phyloP scores from a whole-genome alignment of 768 basidiomycete genomes.

The Boletellus sp. region DNA sequence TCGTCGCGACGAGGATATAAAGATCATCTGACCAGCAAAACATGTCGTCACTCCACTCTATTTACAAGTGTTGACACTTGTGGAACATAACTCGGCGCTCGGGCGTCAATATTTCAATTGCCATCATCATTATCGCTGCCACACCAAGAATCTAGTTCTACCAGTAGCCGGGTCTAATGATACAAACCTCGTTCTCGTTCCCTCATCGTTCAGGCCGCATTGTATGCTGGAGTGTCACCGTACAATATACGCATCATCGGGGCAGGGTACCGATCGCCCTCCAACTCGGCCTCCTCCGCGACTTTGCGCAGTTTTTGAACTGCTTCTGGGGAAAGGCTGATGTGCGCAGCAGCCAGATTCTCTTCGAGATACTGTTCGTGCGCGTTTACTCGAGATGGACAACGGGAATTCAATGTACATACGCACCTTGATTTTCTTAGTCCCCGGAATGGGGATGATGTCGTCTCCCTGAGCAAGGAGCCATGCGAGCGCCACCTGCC shows the following conservation, averaged over 20 bases:
- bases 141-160: no score
- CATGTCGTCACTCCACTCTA: no score
- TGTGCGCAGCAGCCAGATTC: constrained; percentile 36
- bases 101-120: no score
- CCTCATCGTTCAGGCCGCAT: no score
- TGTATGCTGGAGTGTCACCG: constrained; percentile 17
- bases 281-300: constrained; percentile 30
- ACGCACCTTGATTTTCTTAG: constrained; percentile 31
- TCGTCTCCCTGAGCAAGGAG: constrained; percentile 37
- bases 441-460: constrained; percentile 41
- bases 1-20: no score
- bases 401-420: background rate
- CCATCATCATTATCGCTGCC: no score
- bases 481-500: constrained; percentile 42
- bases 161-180: background rate
- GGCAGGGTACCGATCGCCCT: constrained; percentile 26
- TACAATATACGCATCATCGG: constrained; percentile 3
- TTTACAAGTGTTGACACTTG: no score
- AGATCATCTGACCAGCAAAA: no score
- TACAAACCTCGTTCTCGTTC: background rate
- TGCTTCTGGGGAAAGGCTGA: constrained; percentile 37
- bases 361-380: constrained; percentile 40
- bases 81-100: no score
- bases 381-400: background rate
- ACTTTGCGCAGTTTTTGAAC: constrained; percentile 35